phyloP scores from a whole-genome alignment of 192 early-diverging fungal species.

The Pilaira anomala region DNA sequence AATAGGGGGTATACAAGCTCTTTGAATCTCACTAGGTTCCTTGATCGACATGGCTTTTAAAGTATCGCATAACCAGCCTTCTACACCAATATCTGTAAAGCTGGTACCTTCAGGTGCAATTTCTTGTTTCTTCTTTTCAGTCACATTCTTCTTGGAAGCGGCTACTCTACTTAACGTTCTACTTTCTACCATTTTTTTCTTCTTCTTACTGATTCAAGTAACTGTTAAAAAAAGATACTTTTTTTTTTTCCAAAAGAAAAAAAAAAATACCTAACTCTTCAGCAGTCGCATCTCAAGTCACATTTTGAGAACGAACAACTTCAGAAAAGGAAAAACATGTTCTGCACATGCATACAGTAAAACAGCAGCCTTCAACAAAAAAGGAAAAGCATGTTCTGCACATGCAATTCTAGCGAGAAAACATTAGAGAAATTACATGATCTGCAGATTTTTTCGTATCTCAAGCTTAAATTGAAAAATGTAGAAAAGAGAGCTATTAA shows the following conservation, averaged over 20 bases:
- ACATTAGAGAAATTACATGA: too few relatives aligned
- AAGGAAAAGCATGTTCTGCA: too few relatives aligned
- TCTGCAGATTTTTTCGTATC: too few relatives aligned
- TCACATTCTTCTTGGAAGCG: not conserved
- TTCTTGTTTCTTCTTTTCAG: not conserved
- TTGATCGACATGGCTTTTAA: constrained; percentile 79
- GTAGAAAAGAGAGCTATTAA: too few relatives aligned
- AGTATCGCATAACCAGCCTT: constrained; percentile 77
- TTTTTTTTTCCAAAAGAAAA: not conserved
- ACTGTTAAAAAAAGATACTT: not conserved
- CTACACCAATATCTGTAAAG: constrained; percentile 77
- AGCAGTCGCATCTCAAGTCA: too few relatives aligned
- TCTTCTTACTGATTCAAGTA: too few relatives aligned
- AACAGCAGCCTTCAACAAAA: too few relatives aligned
- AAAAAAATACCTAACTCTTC: not conserved
- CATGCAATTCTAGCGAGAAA: too few relatives aligned
- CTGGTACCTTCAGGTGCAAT: constrained; percentile 18
- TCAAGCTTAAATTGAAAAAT: too few relatives aligned
- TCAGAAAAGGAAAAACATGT: too few relatives aligned
- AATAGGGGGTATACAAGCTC: constrained; percentile 78
- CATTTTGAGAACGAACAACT: too few relatives aligned
- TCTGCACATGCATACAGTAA: too few relatives aligned
- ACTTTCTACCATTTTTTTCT: constrained; percentile 11
- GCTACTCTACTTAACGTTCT: constrained; percentile 12
- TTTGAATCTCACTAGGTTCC: constrained; percentile 90